Evolutionary conservation across 176 grass and related monocot genomes (phyloP), one percentile per base, ranked within the genome.

Genomic region (Elymus sibiricus): DNA sequence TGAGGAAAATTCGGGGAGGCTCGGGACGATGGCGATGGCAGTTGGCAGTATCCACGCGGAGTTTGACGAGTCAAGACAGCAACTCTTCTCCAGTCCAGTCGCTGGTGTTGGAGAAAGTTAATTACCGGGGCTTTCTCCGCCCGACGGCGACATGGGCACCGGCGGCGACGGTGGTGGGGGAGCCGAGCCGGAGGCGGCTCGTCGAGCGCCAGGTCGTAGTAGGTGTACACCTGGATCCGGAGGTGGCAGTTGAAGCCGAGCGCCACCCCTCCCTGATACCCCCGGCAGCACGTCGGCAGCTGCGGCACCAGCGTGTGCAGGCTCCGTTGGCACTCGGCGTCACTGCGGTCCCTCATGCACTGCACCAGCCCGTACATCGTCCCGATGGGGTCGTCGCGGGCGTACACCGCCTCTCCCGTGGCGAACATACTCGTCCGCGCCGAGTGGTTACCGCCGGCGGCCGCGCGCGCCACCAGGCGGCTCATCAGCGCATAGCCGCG

Each of bases 341-440:
- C 17, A 5, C 34, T 70, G 43, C 64, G 12, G 64, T 92, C 84
- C 79, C 87, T 84, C 87, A 84, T 89, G 83, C 90, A 92, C 84
- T 89, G 79, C 76, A 86, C 74, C 59, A 92, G 1, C 61, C 83
- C 90, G 26, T 89, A 92, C 90, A 89, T 70, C 26, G 78, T 92
- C 10, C 85, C 77, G 39, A 14, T 70, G 9, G 77, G 77, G 19
- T 70, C 67, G 77, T 14, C 39, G 37, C 25, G 19, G 9, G 64
- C 80, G 51, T 85, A 90, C 24, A 2, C 16, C 24, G 81, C 88
- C 72, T 88, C 71, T 17, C 82, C 78, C n/a, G 75, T 65, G 1
- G 70, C 91, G 66, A 87, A 86, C 88, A 66, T 76, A 31, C 53
- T 85, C 16, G 21, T 72, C 70, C 70, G 13, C 38, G 37, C 38